Percentiles rank a stretch among this genome's conserved stretches.
Conservation (phyloP, 257 asterid species). For the Haberlea rhodopensis region DNA sequence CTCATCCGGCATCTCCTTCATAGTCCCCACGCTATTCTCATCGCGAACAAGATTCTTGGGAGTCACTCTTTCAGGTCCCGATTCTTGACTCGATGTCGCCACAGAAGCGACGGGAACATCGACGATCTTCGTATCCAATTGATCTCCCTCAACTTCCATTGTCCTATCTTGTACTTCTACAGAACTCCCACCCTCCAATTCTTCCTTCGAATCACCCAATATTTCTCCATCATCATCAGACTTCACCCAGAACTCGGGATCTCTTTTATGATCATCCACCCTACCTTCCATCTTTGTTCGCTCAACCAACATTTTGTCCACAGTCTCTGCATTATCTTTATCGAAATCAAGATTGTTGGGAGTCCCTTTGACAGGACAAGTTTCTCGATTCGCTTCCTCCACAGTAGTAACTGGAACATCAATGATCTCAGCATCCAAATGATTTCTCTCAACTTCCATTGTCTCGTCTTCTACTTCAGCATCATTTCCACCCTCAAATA, state of each 20-base stretch:
- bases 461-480: no score
- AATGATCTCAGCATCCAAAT: no score
- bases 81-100: constrained; percentile 22
- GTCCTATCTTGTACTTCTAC: background rate
- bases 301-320: no score
- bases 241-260: background rate
- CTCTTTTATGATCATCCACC: no score
- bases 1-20: background rate
- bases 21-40: background rate
- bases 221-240: background rate
- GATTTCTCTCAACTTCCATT: background rate
- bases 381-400: background rate
- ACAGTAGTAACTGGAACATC: no score
- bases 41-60: background rate
- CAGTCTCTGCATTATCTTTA: no score
- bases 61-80: background rate
- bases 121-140: constrained; percentile 9
- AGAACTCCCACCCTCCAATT: background rate
- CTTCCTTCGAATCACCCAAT: background rate
- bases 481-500: no score
- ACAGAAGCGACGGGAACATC: constrained; percentile 36
- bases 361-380: no score
- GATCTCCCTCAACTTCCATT: constrained; percentile 7
- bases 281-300: no score
- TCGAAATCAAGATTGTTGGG: no score